These are phyloP conservation scores for Sanghuangporus sanghuang DNA, from an alignment of 1,284 basidiomycete species.

Conservation along the genomic window DNA sequence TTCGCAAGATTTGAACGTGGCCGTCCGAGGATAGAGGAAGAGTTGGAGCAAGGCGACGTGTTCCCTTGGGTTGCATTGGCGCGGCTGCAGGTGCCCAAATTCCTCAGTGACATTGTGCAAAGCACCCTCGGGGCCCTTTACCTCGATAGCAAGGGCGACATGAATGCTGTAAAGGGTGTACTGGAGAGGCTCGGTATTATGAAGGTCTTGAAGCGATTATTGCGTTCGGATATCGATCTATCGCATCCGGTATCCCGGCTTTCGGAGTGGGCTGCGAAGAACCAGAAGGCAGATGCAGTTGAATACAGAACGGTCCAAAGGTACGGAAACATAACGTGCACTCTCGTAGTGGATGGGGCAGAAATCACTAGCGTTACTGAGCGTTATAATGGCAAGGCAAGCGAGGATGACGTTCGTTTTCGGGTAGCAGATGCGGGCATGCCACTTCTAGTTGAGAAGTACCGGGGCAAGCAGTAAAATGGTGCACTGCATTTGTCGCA, in stretches of 20 bases:
- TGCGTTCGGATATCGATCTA: conserved; percentile 55
- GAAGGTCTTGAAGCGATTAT: conserved; percentile 55
- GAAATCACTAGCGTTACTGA: conserved; percentile 41
- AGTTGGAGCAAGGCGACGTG: conserved; percentile 34
- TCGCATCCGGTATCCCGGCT: conserved; percentile 64
- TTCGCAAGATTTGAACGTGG: conserved; percentile 44
- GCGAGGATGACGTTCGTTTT: conserved; percentile 58
- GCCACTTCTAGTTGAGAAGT: conserved; percentile 3
- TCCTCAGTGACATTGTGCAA: conserved; percentile 76
- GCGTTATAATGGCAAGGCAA: conserved; percentile 44
- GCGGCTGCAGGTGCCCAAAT: conserved; percentile 73
- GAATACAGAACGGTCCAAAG: conserved; percentile 38
- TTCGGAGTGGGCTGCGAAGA: conserved; percentile 50
- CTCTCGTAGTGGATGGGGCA: conserved; percentile 46
- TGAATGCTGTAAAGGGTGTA: conserved; percentile 49
- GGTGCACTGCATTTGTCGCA: no score
- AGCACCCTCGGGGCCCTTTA: conserved; percentile 78
- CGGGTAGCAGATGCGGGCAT: conserved; percentile 46
- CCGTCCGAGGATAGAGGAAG: conserved; percentile 39
- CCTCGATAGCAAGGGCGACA: conserved; percentile 63
- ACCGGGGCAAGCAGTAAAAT: neutral
- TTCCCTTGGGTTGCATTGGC: conserved; percentile 71
- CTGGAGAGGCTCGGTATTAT: conserved; percentile 54
- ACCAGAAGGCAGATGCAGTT: conserved; percentile 29
- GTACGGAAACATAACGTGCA: conserved; percentile 45